Conservation (phyloP, 2,329 filamentous ascomycete species). For the Cladophialophora chaetospira region DNA sequence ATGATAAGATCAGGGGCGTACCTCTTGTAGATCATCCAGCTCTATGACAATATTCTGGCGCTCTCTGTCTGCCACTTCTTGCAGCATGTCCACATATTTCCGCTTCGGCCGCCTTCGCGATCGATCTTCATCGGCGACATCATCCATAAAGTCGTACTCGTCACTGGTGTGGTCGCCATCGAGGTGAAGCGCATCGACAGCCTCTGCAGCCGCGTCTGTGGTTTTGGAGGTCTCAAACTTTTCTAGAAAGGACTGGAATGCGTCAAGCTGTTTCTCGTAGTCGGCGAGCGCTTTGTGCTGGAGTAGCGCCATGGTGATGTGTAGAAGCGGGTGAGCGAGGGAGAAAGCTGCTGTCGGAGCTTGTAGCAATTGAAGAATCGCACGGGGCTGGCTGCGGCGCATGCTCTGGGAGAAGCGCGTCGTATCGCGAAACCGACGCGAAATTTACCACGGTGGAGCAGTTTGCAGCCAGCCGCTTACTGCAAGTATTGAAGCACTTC, state of each 20-base stretch:
- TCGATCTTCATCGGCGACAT: slow-evolving; percentile 63
- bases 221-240: slow-evolving; percentile 79
- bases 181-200: slow-evolving; percentile 80
- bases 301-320: slow-evolving; percentile 75
- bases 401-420: slow-evolving; percentile 4
- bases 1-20: slow-evolving; percentile 48
- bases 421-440: slow-evolving; percentile 11
- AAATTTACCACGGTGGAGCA: slow-evolving; percentile 5
- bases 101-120: slow-evolving; percentile 63
- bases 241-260: slow-evolving; percentile 84
- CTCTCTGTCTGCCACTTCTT: slow-evolving; percentile 80
- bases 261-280: slow-evolving; percentile 77
- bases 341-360: neutral
- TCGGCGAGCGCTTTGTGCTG: slow-evolving; percentile 77
- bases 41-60: slow-evolving; percentile 80
- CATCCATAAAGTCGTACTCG: slow-evolving; percentile 91
- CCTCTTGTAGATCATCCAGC: slow-evolving; percentile 78
- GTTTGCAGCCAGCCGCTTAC: neutral
- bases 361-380: slow-evolving; percentile 9
- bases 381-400: slow-evolving; percentile 1
- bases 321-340: neutral
- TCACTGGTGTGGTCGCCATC: slow-evolving; percentile 85
- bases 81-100: slow-evolving; percentile 88
- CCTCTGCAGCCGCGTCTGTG: slow-evolving; percentile 70
- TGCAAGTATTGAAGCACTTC: neutral